phyloP scores from a whole-genome alignment of 257 asterid genomes.

The Anisodus tanguticus region DNA sequence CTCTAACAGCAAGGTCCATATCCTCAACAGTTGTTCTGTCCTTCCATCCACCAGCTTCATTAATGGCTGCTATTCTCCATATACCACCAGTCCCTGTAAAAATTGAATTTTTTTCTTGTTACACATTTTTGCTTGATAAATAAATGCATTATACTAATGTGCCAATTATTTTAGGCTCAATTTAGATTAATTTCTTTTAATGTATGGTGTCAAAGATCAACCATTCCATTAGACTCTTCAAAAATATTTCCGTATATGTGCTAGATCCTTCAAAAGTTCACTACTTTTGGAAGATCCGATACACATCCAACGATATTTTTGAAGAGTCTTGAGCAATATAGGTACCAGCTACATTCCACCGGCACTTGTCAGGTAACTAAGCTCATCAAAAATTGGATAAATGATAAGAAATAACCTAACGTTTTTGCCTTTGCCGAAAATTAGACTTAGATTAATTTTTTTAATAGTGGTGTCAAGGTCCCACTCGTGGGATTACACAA shows the following conservation, averaged over 20 bases:
- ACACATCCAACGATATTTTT: too few relatives aligned
- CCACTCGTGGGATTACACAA: too few relatives aligned
- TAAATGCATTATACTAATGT: too few relatives aligned
- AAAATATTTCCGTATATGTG: background rate
- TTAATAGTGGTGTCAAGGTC: too few relatives aligned
- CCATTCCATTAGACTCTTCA: background rate
- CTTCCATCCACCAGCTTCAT: constrained; percentile 98
- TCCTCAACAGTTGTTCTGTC: constrained; percentile 95
- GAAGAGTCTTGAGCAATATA: background rate
- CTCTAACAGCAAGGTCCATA: constrained; percentile 96
- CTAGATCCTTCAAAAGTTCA: background rate
- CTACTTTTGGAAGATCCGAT: too few relatives aligned
- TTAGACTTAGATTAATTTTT: background rate
- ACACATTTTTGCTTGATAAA: background rate
- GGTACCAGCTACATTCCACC: background rate
- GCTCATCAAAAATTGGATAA: background rate
- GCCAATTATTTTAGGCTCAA: background rate
- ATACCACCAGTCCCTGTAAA: constrained; percentile 49
- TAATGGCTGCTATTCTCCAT: constrained; percentile 91
- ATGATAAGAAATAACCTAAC: too few relatives aligned
- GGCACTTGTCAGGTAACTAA: background rate
- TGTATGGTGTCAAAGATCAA: too few relatives aligned
- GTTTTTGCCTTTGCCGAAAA: too few relatives aligned
- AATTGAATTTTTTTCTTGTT: background rate
- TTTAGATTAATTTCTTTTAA: background rate